Conservation (phyloP, 345 rosid genomes). For the Mangifera indica region DNA sequence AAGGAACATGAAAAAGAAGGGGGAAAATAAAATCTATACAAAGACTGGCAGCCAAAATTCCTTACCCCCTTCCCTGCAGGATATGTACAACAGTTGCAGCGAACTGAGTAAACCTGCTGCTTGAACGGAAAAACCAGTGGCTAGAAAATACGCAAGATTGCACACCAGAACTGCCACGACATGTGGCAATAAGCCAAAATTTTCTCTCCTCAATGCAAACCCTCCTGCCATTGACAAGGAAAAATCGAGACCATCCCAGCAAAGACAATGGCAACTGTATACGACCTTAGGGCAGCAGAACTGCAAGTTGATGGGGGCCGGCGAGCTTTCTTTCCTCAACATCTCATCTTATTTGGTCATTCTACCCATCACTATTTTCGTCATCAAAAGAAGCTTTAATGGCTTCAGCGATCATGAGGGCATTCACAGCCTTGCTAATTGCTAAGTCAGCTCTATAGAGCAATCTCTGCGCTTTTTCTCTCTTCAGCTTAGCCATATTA, state of each 20-base stretch:
- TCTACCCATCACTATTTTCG: conserved; percentile 40
- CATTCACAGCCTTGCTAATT: conserved; percentile 85
- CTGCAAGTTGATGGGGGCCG: conserved; percentile 18
- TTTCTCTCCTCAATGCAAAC: conserved; percentile 14
- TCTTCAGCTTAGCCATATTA: conserved; percentile 65
- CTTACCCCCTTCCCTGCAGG: conserved; percentile 35
- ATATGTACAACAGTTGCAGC: conserved; percentile 22
- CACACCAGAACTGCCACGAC: conserved; percentile 23
- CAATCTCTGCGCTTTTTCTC: conserved; percentile 78
- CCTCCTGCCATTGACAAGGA: conserved; percentile 10
- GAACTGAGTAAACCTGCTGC: conserved; percentile 29
- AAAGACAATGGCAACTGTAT: conserved; percentile 15
- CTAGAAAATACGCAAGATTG: conserved; percentile 17
- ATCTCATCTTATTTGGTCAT: conserved; percentile 20
- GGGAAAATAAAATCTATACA: conserved; percentile 41
- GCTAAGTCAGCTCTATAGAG: conserved; percentile 79
- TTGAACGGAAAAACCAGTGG: conserved; percentile 19
- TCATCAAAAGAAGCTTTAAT: conserved; percentile 58
- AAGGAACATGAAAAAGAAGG: background rate
- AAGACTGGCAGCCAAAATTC: conserved; percentile 43
- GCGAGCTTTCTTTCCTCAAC: conserved; percentile 21
- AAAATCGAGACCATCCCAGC: conserved; percentile 25
- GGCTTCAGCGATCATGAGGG: conserved; percentile 88
- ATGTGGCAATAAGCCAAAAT: conserved; percentile 24
- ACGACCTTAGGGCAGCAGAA: conserved; percentile 14